Conservation (phyloP, 805 yeast species). For the Lipomyces sp. region DNA sequence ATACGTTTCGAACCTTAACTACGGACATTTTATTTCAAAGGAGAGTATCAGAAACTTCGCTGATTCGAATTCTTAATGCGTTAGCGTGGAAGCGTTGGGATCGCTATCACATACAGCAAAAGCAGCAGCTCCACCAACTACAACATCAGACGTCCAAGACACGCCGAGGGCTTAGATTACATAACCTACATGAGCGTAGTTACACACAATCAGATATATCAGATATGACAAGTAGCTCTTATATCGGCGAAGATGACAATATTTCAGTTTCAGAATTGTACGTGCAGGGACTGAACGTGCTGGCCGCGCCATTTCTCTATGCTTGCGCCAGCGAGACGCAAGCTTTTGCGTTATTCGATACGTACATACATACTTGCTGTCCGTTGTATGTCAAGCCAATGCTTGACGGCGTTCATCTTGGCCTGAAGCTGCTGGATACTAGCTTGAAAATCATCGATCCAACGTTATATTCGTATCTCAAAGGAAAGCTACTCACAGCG, state of each 20-base stretch:
- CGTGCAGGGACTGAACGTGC: slow-evolving; percentile 92
- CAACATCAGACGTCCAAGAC: slow-evolving; percentile 7
- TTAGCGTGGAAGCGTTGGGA: slow-evolving; percentile 54
- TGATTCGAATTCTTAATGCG: slow-evolving; percentile 73
- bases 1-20: slow-evolving; percentile 82
- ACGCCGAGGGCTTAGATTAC: slow-evolving; percentile 18
- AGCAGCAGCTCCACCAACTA: slow-evolving; percentile 35
- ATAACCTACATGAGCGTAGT: not conserved
- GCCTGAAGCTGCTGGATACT: slow-evolving; percentile 69
- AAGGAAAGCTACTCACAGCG: slow-evolving; percentile 71
- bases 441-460: slow-evolving; percentile 76
- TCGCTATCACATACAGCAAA: slow-evolving; percentile 8
- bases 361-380: slow-evolving; percentile 63
- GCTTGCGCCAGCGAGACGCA: slow-evolving; percentile 81
- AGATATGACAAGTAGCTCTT: slow-evolving; percentile 40
- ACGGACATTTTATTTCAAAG: slow-evolving; percentile 68
- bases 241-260: slow-evolving; percentile 1
- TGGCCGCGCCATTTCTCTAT: slow-evolving; percentile 82
- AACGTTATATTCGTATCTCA: slow-evolving; percentile 61
- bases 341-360: slow-evolving; percentile 73
- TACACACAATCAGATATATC: not conserved
- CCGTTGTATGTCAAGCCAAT: slow-evolving; percentile 81
- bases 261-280: slow-evolving; percentile 49
- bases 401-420: slow-evolving; percentile 80
- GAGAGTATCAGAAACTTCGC: slow-evolving; percentile 69